phyloP scores from a whole-genome alignment of 1,284 basidiomycete genomes.

The Cutaneotrichosporon sp. region DNA sequence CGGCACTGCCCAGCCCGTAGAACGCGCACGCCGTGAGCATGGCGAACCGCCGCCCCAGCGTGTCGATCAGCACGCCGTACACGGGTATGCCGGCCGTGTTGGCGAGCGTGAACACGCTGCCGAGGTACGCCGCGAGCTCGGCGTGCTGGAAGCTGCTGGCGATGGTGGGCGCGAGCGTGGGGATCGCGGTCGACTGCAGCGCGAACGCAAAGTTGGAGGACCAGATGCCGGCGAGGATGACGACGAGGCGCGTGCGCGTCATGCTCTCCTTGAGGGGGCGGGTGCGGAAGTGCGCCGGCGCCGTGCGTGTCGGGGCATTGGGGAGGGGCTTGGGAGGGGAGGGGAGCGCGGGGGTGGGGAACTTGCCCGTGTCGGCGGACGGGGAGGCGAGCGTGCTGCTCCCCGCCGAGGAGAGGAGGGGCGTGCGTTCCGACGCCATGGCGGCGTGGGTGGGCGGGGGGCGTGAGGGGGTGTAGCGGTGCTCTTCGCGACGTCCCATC shows the following conservation, averaged over 20 bases:
- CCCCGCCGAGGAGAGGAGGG: conserved; percentile 3
- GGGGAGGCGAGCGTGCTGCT: background rate
- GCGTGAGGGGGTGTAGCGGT: too few relatives aligned
- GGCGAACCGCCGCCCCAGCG: conserved; percentile 46
- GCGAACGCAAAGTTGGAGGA: conserved; percentile 52
- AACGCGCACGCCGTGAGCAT: conserved; percentile 46
- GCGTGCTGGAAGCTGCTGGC: conserved; percentile 43
- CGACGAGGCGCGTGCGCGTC: background rate
- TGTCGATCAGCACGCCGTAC: conserved; percentile 53
- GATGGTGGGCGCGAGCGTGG: conserved; percentile 47
- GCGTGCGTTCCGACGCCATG: conserved; percentile 7
- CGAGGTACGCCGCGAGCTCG: conserved; percentile 50
- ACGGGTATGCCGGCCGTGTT: conserved; percentile 53
- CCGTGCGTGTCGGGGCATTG: background rate
- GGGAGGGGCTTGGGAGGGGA: background rate
- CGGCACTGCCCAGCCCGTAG: conserved; percentile 45
- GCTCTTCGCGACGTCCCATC: too few relatives aligned
- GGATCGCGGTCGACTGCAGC: conserved; percentile 49
- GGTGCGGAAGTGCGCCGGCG: background rate
- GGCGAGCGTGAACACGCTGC: conserved; percentile 46
- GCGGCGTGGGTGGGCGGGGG: background rate
- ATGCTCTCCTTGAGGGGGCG: conserved; percentile 1
- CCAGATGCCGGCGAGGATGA: conserved; percentile 29
- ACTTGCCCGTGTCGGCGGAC: background rate
- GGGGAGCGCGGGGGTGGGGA: background rate